A percentile compares a stretch with the other conserved stretches of the same genome.
Evolutionary conservation across 495 filamentous ascomycete genomes (phyloP).

Genomic region (Saxophila tyrrhenica): DNA sequence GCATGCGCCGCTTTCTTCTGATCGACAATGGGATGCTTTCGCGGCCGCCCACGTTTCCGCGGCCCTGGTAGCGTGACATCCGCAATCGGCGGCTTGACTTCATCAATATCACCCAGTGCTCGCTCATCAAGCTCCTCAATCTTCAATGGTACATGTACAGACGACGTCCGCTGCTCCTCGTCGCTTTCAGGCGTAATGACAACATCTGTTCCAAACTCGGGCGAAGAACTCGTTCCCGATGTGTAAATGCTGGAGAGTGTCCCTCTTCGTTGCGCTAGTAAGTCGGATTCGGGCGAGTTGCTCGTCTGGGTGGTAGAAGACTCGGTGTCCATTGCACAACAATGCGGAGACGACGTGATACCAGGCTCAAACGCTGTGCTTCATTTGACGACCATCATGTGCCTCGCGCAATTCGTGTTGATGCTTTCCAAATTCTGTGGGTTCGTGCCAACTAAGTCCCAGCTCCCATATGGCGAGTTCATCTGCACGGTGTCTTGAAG

Average conservation of each 20-base stretch:
- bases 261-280: conserved; percentile 8
- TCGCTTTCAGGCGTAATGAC: conserved; percentile 19
- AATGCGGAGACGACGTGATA: background rate
- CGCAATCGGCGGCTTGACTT: conserved; percentile 14
- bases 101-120: conserved; percentile 15
- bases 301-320: background rate
- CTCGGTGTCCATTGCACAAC: background rate
- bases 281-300: conserved; percentile 2
- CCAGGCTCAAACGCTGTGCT: background rate
- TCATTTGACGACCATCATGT: conserved; percentile 19
- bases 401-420: conserved; percentile 7
- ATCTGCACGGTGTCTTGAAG: conserved; percentile 7
- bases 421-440: background rate
- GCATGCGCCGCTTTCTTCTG: conserved; percentile 66
- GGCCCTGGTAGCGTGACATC: conserved; percentile 22
- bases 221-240: conserved; percentile 27
- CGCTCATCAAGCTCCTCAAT: conserved; percentile 29
- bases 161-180: conserved; percentile 15
- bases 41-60: conserved; percentile 62
- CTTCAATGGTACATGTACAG: conserved; percentile 19
- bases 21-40: conserved; percentile 61
- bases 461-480: conserved; percentile 15
- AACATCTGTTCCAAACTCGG: conserved; percentile 9
- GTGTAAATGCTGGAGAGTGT: conserved; percentile 24
- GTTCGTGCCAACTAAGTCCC: too few species aligned